These are phyloP conservation scores for Kalmusia sp. DNA, from an alignment of 2,329 filamentous ascomycete genomes.

Conservation along the genomic window DNA sequence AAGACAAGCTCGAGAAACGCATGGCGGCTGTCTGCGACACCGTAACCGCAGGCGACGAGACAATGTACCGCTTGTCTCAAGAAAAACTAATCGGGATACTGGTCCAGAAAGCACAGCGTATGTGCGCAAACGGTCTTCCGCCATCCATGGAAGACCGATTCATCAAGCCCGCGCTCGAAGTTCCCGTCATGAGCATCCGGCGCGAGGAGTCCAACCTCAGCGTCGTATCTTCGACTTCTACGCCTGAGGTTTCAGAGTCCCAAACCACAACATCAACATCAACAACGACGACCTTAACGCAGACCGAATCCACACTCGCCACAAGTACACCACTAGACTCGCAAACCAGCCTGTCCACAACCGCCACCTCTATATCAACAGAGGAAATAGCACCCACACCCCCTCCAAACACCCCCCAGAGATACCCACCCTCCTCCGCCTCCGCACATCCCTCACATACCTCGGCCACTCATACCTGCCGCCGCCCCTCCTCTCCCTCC, in stretches of 20 bases:
- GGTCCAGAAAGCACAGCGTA: conserved; percentile 72
- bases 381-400: conserved; percentile 21
- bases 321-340: conserved; percentile 31
- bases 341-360: conserved; percentile 19
- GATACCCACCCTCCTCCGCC: conserved; percentile 66
- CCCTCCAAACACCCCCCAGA: conserved; percentile 45
- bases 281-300: conserved; percentile 4
- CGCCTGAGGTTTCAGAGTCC: conserved; percentile 26
- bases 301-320: background rate
- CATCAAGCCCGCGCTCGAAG: conserved; percentile 76
- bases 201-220: conserved; percentile 59
- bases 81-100: conserved; percentile 72
- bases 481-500: conserved; percentile 46
- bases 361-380: conserved; percentile 18
- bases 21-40: conserved; percentile 79
- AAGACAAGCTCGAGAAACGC: conserved; percentile 64
- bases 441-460: conserved; percentile 70
- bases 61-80: conserved; percentile 81
- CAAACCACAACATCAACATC: conserved; percentile 10
- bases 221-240: conserved; percentile 24
- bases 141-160: conserved; percentile 86
- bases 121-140: conserved; percentile 72
- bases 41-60: conserved; percentile 82
- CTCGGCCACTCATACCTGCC: conserved; percentile 68
- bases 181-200: conserved; percentile 74